These are phyloP conservation scores for Phaseolus lunatus DNA, from an alignment of 306 rosid genomes.

Conservation along the genomic window DNA sequence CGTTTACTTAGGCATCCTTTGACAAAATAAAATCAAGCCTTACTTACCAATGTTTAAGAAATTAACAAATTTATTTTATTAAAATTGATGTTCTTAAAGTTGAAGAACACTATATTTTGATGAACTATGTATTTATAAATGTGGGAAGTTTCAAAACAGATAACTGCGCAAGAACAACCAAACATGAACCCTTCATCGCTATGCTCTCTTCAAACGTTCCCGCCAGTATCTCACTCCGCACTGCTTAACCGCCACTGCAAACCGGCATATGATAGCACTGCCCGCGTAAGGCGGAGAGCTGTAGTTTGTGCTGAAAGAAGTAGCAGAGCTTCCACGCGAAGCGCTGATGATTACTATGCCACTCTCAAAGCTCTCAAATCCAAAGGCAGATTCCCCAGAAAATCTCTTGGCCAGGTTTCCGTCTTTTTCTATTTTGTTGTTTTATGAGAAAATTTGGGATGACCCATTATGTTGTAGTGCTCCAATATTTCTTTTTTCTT, in stretches of 20 bases:
- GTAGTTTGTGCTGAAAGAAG: conserved; percentile 50
- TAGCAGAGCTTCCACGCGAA: conserved; percentile 36
- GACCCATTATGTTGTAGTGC: background rate
- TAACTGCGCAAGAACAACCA: conserved; percentile 36
- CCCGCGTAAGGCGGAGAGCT: conserved; percentile 34
- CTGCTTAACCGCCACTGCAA: conserved; percentile 18
- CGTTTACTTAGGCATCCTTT: background rate
- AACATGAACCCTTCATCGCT: conserved; percentile 49
- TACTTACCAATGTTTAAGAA: background rate
- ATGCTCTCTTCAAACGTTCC: conserved; percentile 57
- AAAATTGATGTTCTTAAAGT: no score
- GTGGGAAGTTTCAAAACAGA: conserved; percentile 10
- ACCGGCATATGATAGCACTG: conserved; percentile 35
- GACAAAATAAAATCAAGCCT: background rate
- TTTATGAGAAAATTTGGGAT: conserved; percentile 24
- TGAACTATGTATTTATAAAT: no score
- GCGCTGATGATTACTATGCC: conserved; percentile 71
- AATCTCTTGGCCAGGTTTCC: conserved; percentile 88
- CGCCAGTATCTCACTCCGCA: conserved; percentile 54
- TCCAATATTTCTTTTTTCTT: conserved; percentile 5
- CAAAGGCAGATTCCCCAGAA: conserved; percentile 81
- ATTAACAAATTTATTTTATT: no score
- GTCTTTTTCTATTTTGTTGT: conserved; percentile 15
- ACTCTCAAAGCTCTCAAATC: conserved; percentile 90
- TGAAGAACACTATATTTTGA: no score